A percentile compares a stretch with the other conserved stretches of the same genome.
phyloP scores from a whole-genome alignment of 768 basidiomycete genomes.

The Amanita thiersii region DNA sequence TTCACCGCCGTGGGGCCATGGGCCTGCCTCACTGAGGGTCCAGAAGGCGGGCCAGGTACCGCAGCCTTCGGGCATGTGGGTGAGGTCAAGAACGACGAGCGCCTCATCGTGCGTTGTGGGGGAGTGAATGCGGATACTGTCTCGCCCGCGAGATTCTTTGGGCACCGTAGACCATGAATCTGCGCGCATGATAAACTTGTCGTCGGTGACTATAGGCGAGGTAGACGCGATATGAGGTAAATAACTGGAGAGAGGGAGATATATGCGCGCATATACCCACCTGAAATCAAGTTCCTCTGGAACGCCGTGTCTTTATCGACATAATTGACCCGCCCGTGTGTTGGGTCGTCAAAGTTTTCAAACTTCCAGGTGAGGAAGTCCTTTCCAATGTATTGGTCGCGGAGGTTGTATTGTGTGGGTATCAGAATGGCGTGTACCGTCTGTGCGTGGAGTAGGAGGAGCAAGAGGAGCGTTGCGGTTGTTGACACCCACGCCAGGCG shows the following conservation, averaged over 20 bases:
- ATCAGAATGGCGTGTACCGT: slow-evolving; percentile 1
- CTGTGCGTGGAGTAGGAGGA: slow-evolving; percentile 5
- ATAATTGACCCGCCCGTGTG: slow-evolving; percentile 58
- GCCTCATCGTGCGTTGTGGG: slow-evolving; percentile 34
- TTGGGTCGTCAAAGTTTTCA: slow-evolving; percentile 49
- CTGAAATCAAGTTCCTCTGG: slow-evolving; percentile 35
- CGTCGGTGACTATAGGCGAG: slow-evolving; percentile 21
- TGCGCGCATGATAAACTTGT: slow-evolving; percentile 51
- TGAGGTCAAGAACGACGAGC: slow-evolving; percentile 41
- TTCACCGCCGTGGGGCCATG: slow-evolving; percentile 57
- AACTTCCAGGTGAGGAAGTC: slow-evolving; percentile 45
- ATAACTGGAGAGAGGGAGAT: not conserved
- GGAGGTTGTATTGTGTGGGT: slow-evolving; percentile 11
- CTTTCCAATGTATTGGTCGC: slow-evolving; percentile 16
- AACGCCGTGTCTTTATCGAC: slow-evolving; percentile 35
- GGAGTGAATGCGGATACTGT: slow-evolving; percentile 49
- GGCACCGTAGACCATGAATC: slow-evolving; percentile 32
- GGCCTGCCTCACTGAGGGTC: slow-evolving; percentile 40
- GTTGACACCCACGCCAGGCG: too few species aligned
- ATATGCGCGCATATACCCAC: slow-evolving; percentile 22
- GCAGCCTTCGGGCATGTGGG: slow-evolving; percentile 56
- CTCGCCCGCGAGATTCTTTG: slow-evolving; percentile 35
- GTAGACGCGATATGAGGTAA: not conserved
- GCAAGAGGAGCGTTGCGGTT: slow-evolving; percentile 8
- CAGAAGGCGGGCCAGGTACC: slow-evolving; percentile 61